Conservation (phyloP, 371 early-diverging fungal species). For the Rhizopus microsporus region DNA sequence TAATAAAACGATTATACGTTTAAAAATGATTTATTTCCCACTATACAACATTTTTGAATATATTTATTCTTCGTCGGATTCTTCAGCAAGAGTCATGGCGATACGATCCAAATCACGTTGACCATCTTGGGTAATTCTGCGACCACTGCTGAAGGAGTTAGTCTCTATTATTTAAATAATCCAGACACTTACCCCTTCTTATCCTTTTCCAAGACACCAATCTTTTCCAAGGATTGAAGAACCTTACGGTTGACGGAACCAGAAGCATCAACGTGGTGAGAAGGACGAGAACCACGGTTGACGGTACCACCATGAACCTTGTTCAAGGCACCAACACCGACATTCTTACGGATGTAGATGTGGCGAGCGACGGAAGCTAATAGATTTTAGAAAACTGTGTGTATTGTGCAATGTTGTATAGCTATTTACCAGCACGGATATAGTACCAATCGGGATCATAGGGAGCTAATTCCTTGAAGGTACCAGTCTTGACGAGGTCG, state of each 20-base stretch:
- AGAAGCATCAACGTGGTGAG: constrained; percentile 83
- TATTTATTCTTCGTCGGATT: constrained; percentile 37
- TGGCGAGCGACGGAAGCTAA: constrained; percentile 95
- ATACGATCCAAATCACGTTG: constrained; percentile 87
- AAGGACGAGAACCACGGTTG: constrained; percentile 93
- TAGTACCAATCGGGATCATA: constrained; percentile 98
- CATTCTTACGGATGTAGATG: constrained; percentile 91
- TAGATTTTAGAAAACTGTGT: constrained; percentile 2
- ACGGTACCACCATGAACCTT: constrained; percentile 89
- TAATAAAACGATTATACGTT: too few species aligned
- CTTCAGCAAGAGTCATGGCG: constrained; percentile 49
- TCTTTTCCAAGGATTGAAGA: constrained; percentile 95
- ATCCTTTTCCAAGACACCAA: constrained; percentile 92
- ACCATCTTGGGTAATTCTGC: constrained; percentile 79
- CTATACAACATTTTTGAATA: not conserved
- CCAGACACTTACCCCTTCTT: constrained; percentile 67
- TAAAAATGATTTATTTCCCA: not conserved
- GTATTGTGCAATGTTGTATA: not conserved
- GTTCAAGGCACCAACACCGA: constrained; percentile 92
- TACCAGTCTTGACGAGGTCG: constrained; percentile 95
- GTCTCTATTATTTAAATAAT: not conserved
- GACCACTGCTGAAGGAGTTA: constrained; percentile 58
- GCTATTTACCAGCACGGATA: constrained; percentile 80
- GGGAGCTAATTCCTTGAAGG: constrained; percentile 94
- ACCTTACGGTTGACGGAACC: constrained; percentile 93